Percentiles rank a stretch among this genome's conserved stretches.
Evolutionary conservation across 129 eudicot species (phyloP).

Genomic region (Tagetes patula): DNA sequence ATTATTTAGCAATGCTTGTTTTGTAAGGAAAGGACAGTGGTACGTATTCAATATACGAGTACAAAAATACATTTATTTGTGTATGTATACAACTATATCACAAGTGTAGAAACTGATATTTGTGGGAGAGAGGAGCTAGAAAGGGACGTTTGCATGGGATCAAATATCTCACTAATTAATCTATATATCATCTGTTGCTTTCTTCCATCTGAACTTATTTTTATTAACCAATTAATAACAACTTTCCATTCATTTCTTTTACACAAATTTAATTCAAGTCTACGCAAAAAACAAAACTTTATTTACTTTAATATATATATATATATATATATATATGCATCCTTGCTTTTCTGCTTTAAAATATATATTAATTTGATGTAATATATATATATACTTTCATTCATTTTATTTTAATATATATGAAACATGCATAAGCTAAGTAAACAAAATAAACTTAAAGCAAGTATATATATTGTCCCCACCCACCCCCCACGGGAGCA

Average conservation of each 20-base stretch:
- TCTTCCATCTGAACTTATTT: slow-evolving; percentile 45
- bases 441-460: too few relatives aligned
- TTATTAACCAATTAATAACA: slow-evolving; percentile 1
- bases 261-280: not conserved
- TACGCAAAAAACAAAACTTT: not conserved
- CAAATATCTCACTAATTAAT: slow-evolving; percentile 40
- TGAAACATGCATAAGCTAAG: too few relatives aligned
- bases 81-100: slow-evolving; percentile 21
- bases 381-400: too few relatives aligned
- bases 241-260: slow-evolving; percentile 16
- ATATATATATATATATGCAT: too few relatives aligned
- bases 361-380: too few relatives aligned
- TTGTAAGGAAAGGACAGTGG: slow-evolving; percentile 19
- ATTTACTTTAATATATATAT: not conserved
- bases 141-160: slow-evolving; percentile 80
- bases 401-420: too few relatives aligned
- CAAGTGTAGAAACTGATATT: slow-evolving; percentile 33
- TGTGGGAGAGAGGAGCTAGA: slow-evolving; percentile 59
- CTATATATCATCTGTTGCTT: slow-evolving; percentile 37
- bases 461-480: not conserved
- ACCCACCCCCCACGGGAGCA: slow-evolving; percentile 6
- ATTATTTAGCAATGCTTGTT: slow-evolving; percentile 19
- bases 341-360: too few relatives aligned
- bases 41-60: slow-evolving; percentile 22
- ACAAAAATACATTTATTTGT: slow-evolving; percentile 9